Evolutionary conservation across 768 basidiomycete genomes (phyloP).

Genomic region (Lentinula boryana): DNA sequence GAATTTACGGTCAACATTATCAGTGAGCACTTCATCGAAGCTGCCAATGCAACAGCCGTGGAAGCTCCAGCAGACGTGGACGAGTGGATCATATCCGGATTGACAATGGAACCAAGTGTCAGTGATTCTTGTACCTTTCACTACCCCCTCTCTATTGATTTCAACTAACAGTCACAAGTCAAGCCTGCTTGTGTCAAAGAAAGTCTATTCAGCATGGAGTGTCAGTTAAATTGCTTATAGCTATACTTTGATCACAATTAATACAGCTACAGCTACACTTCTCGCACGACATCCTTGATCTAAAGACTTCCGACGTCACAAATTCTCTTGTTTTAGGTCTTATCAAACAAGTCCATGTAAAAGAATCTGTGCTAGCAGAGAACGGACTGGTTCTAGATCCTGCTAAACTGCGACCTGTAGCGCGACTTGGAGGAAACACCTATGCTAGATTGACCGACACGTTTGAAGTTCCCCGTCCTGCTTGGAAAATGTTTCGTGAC

Average conservation of each 20-base stretch:
- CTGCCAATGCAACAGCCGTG: slow-evolving; percentile 49
- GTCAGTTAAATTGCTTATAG: slow-evolving; percentile 36
- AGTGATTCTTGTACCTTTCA: slow-evolving; percentile 13
- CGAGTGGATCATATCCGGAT: slow-evolving; percentile 59
- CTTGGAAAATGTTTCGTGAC: slow-evolving; percentile 26
- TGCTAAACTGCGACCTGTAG: slow-evolving; percentile 40
- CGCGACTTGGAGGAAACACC: slow-evolving; percentile 48
- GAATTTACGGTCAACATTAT: slow-evolving; percentile 72
- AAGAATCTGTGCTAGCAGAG: slow-evolving; percentile 38
- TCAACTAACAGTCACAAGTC: slow-evolving; percentile 33
- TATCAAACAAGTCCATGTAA: slow-evolving; percentile 48
- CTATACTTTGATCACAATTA: slow-evolving; percentile 4
- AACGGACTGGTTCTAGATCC: slow-evolving; percentile 39
- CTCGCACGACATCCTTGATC: slow-evolving; percentile 39
- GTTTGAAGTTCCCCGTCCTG: slow-evolving; percentile 37
- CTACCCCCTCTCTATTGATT: background rate
- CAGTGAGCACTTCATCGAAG: slow-evolving; percentile 57
- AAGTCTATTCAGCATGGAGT: slow-evolving; percentile 56
- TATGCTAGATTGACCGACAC: slow-evolving; percentile 44
- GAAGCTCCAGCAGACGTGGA: slow-evolving; percentile 47
- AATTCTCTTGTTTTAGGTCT: slow-evolving; percentile 46
- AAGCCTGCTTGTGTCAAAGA: slow-evolving; percentile 50
- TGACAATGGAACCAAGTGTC: slow-evolving; percentile 49
- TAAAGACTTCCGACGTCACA: slow-evolving; percentile 28
- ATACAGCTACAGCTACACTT: slow-evolving; percentile 35